These are phyloP conservation scores for Echria macrotheca DNA, from an alignment of 495 filamentous ascomycete species.

Conservation along the genomic window DNA sequence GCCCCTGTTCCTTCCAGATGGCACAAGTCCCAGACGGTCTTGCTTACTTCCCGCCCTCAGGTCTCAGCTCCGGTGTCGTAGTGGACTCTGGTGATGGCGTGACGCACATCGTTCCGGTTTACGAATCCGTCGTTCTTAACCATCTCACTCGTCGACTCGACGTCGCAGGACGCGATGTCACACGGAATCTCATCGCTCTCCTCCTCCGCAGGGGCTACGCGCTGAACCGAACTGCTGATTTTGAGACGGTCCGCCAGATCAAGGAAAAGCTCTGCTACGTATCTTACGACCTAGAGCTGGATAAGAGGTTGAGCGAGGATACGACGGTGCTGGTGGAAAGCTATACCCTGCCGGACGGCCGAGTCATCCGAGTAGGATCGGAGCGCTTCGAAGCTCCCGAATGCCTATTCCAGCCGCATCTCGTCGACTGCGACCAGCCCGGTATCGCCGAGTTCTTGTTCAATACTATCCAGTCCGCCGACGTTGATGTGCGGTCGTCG, in stretches of 20 bases:
- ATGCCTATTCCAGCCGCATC: constrained; percentile 96
- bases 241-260: constrained; percentile 98
- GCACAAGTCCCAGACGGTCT: no score
- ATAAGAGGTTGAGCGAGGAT: constrained; percentile 93
- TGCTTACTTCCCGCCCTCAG: constrained; percentile 37
- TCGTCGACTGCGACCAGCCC: constrained; percentile 95
- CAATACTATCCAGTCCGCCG: constrained; percentile 94
- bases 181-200: constrained; percentile 91
- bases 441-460: constrained; percentile 96
- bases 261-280: constrained; percentile 99
- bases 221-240: constrained; percentile 96
- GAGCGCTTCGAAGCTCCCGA: constrained; percentile 98
- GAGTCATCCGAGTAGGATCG: constrained; percentile 90
- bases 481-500: constrained; percentile 88
- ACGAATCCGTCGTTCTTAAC: constrained; percentile 94
- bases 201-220: constrained; percentile 94
- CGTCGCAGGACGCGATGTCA: constrained; percentile 95
- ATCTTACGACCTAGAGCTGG: constrained; percentile 93
- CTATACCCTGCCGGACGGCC: constrained; percentile 93
- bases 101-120: constrained; percentile 96
- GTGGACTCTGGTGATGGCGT: constrained; percentile 98
- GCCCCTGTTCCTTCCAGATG: no score
- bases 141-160: constrained; percentile 91
- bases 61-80: constrained; percentile 91
- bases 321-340: constrained; percentile 96